phyloP scores from a whole-genome alignment of 1,139 yeast species.

The Suhomyces terraborum region DNA sequence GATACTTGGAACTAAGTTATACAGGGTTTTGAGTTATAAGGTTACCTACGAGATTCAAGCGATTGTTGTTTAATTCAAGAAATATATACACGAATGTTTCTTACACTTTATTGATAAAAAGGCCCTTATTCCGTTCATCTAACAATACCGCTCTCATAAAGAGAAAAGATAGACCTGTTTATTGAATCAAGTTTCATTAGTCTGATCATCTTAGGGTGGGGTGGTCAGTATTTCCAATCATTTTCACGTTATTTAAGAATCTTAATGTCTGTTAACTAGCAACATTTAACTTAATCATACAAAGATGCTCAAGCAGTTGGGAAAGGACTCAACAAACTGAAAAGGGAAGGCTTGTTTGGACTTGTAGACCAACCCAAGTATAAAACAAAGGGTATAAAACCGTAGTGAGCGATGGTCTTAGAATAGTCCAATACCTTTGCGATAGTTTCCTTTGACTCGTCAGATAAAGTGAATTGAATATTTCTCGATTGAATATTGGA shows the following conservation, averaged over 20 bases:
- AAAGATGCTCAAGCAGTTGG: conserved; percentile 59
- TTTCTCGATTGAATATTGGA: conserved; percentile 16
- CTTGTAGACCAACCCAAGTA: conserved; percentile 92
- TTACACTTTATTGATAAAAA: not conserved
- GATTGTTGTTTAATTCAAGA: not conserved
- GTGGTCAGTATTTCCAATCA: not conserved
- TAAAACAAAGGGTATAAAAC: conserved; percentile 93
- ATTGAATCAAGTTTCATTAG: not conserved
- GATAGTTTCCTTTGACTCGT: conserved; percentile 86
- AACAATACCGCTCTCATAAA: not conserved
- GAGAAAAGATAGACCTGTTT: not conserved
- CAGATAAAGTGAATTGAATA: conserved; percentile 53
- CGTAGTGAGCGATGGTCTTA: conserved; percentile 88
- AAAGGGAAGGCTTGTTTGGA: conserved; percentile 79
- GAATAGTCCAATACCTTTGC: conserved; percentile 79
- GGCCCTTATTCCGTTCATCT: too few species aligned
- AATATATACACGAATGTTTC: not conserved
- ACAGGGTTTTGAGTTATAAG: too few species aligned
- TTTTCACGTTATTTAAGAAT: conserved; percentile 1
- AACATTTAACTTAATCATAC: too few species aligned
- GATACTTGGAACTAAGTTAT: too few species aligned
- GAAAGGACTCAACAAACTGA: conserved; percentile 70
- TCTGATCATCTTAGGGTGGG: not conserved
- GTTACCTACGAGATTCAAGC: too few species aligned
- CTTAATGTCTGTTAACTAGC: not conserved